Conservation (phyloP, 139 green algal species). For the Helicosporidium sp. region DNA sequence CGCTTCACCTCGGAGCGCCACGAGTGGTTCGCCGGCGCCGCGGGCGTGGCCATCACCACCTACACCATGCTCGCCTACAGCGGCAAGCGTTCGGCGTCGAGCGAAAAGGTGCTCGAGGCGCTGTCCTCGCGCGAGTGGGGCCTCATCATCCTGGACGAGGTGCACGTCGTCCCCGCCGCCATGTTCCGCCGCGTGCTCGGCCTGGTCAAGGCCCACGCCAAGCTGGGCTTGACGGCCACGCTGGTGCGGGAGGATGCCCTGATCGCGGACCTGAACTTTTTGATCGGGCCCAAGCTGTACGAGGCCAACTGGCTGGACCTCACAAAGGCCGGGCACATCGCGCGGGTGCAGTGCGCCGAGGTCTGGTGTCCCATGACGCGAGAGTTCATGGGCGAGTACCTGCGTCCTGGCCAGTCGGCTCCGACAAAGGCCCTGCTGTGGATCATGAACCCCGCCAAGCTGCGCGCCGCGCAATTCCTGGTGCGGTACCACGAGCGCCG, state of each 20-base stretch:
- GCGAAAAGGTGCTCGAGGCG: slow-evolving; percentile 38
- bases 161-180: slow-evolving; percentile 88
- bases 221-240: slow-evolving; percentile 92
- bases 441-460: slow-evolving; percentile 97
- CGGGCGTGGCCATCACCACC: slow-evolving; percentile 69
- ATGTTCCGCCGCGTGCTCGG: slow-evolving; percentile 89
- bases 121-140: slow-evolving; percentile 82
- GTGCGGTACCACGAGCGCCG: slow-evolving; percentile 77
- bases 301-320: slow-evolving; percentile 99
- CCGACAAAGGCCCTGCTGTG: slow-evolving; percentile 61
- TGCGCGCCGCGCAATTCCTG: slow-evolving; percentile 82
- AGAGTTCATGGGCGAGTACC: slow-evolving; percentile 67
- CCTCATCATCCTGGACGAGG: slow-evolving; percentile 90
- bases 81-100: slow-evolving; percentile 26
- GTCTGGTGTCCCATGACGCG: slow-evolving; percentile 93
- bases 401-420: slow-evolving; percentile 41
- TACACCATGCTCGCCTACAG: slow-evolving; percentile 90
- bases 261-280: slow-evolving; percentile 94
- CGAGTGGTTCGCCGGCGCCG: slow-evolving; percentile 39
- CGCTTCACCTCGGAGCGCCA: slow-evolving; percentile 76
- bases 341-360: slow-evolving; percentile 93
- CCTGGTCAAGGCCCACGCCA: slow-evolving; percentile 87
- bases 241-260: slow-evolving; percentile 89
- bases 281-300: slow-evolving; percentile 96
- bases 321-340: slow-evolving; percentile 80